Evolutionary conservation across 2,329 filamentous ascomycete species (phyloP).

Genomic region (Fonsecaea nubica): DNA sequence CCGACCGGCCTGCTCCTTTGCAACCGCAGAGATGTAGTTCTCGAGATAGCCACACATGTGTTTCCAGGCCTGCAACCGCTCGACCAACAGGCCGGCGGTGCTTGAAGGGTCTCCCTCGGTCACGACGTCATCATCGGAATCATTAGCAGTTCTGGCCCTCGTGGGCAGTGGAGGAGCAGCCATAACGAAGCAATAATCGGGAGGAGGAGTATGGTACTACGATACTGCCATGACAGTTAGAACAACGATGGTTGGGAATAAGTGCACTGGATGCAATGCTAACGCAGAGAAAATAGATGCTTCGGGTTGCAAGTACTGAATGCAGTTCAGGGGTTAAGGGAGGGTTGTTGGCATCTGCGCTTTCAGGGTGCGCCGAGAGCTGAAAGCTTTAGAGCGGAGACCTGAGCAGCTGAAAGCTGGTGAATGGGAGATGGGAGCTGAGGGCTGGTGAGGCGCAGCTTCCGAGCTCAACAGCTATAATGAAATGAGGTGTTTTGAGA

Average conservation of each 20-base stretch:
- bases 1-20: conserved; percentile 83
- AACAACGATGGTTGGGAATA: not conserved
- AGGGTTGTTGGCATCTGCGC: not conserved
- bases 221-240: conserved; percentile 32
- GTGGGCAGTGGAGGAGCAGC: conserved; percentile 29
- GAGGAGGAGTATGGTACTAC: conserved; percentile 34
- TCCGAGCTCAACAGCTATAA: not conserved
- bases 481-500: not conserved
- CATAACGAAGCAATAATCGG: conserved; percentile 30
- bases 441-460: not conserved
- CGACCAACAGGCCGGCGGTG: conserved; percentile 80
- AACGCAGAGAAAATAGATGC: not conserved
- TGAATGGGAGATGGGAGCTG: too few relatives aligned
- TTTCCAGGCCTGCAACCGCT: conserved; percentile 94
- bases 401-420: too few relatives aligned
- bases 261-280: conserved; percentile 7
- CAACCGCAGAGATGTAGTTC: conserved; percentile 82
- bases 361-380: not conserved
- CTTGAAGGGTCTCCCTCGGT: conserved; percentile 67
- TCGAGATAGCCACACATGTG: conserved; percentile 90
- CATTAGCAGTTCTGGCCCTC: conserved; percentile 31
- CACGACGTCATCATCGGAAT: conserved; percentile 63
- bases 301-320: not conserved
- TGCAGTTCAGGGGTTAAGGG: not conserved
- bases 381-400: not conserved